Evolutionary conservation across 495 filamentous ascomycete genomes (phyloP).

Genomic region (Trichoderma asperelloides): DNA sequence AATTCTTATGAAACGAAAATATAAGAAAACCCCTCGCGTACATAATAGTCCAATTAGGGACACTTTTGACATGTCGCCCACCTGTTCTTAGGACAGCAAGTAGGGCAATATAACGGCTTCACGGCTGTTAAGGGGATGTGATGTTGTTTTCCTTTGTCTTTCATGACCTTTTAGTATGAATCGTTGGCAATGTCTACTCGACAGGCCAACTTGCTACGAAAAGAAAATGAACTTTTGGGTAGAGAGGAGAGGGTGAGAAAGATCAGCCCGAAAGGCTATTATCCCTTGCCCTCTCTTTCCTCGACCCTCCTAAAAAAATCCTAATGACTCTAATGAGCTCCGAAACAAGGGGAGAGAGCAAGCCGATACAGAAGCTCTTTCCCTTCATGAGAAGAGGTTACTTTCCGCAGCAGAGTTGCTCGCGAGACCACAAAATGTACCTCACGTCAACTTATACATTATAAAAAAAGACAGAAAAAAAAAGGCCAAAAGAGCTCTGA

Average conservation of each 20-base stretch:
- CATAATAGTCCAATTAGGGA: neutral
- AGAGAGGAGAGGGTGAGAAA: neutral
- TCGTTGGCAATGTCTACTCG: neutral
- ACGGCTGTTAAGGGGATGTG: neutral
- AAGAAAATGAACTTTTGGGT: slow-evolving; percentile 1
- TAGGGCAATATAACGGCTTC: neutral
- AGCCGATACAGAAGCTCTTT: neutral
- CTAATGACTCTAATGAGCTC: neutral
- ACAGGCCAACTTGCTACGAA: neutral
- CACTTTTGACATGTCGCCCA: neutral
- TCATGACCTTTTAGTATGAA: slow-evolving; percentile 3
- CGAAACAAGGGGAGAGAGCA: neutral
- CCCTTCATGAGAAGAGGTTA: neutral
- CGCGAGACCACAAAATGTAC: neutral
- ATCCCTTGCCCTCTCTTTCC: neutral
- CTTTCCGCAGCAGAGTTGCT: neutral
- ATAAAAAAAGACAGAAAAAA: neutral
- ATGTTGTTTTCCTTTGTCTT: slow-evolving; percentile 2
- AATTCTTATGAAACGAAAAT: neutral
- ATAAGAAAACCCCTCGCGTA: neutral
- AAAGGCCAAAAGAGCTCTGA: neutral
- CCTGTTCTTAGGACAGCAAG: neutral
- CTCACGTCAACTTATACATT: neutral
- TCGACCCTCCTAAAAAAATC: neutral
- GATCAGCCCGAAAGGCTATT: neutral